Evolutionary conservation across 306 rosid species (phyloP), one percentile per base, ranked within the genome.

Genomic region (Gastrolobium villosum): DNA sequence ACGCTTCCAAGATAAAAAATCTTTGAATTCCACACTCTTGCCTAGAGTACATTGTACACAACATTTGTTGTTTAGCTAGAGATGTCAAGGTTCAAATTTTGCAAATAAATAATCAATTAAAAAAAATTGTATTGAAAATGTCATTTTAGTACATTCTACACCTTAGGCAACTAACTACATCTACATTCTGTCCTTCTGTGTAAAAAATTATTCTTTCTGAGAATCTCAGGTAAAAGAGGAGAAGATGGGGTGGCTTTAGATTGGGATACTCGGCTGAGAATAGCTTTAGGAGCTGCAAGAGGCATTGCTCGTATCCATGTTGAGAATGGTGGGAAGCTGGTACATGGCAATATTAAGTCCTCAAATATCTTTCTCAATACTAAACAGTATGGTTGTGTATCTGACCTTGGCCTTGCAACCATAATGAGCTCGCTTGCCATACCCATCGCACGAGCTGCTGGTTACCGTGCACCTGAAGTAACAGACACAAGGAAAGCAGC

Each of bases 401-500:
- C 97, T 5, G 98, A 94, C 75, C 88, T 87, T 61, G 97, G 98
- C 50, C 79, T 94, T 54, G 90, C 98, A 74, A 83, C 88, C 45
- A 69, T 94, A 84, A 90, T 88, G 86, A 86, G 86, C 84, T 85
- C 98, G 5, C 83, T 94, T 10, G 76, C 97, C 26, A 81, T 91
- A 1, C 98, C 98, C 0, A 79, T 91, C 73, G 86, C 97, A 10
- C 91, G 98, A n/a, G 97, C 98, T 7, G 89, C 98, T 0, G 98
- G 98, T 62, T 94, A 91, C 79, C 96, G 97, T 41, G 96, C 98
- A 61, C 96, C 97, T 3, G 98, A 94, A 84, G 97, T 91, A 37
- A 91, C 90, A 1, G 98, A 94, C 83, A 94, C 97, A 34, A 80
- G 97, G 69, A 94, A 94, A 78, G 93, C 96, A 37, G 85, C 84